Base-by-base conservation (phyloP, 164 flowering plant species). In the Vitis rotundifolia region DNA sequence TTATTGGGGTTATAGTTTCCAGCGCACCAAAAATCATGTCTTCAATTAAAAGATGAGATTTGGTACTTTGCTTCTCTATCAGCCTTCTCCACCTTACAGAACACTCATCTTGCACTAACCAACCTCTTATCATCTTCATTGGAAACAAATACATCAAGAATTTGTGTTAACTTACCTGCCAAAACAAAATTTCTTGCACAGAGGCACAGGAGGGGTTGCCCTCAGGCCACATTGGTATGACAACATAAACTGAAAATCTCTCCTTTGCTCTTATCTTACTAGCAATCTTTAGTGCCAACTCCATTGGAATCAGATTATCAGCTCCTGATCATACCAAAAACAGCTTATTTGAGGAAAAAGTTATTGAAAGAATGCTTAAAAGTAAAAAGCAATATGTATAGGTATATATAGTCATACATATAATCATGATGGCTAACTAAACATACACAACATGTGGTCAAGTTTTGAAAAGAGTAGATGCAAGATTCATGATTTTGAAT, bases 151-250 rank as follows among this genome's bases (percentile, higher is more conserved):
- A 37, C 44, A 37, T 37, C 44, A 37, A 50, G 26, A 14, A 5
- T 2, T 49, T 66, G 54, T 55, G 55, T n/a, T 48, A 54, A 1
- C 37, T 62, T 79, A 81, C 87, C 87, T 84, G 87, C 93, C 93
- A 89, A 75, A 75, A 85, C 18, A 89, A 85, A 72, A 89, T 86
- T 78, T 85, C 86, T 71, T 89, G 94, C 70, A 86, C 88, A 19
- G 90, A 68, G n/a, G 80, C 82, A 74, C 88, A 82, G 48, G 85
- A 65, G 1, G 94, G 91, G 61, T 67, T 78, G 49, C 94, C 94
- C 73, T 89, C 94, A 51, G 91, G 91, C 91, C 91, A 89, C 94
- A 89, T 89, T 57, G 94, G 94, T 48, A 89, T 79, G 61, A 86
- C 84, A 49, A 89, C 55, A 69, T 87, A 89, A 56, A 88, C 94